Evolutionary conservation across 805 yeast species (phyloP), one percentile per base, ranked within the genome.

Genomic region (Candida dendrica): DNA sequence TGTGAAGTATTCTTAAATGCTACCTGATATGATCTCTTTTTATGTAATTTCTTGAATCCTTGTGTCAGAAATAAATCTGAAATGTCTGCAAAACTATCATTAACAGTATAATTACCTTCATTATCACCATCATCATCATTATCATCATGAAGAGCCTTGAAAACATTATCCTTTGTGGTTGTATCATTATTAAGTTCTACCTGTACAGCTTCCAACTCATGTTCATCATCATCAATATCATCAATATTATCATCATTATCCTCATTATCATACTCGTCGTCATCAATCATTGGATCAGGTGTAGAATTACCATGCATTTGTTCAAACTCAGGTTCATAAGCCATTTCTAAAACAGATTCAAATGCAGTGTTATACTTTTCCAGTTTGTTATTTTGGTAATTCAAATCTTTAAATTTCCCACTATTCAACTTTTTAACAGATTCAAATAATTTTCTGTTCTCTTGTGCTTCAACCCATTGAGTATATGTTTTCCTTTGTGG

Each of bases 391-490:
- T 56, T 45, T 13, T 53, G 43, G 7, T 54, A 45, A 1, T 61
- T 30, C 34, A 63, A 59, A 3, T 42, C 46, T 0, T 49, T 44
- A 19, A 50, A 49, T 3, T 48, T 42, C 3, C 36, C 44, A 11
- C 51, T 18, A 34, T 49, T 42, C 39, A 54, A 36, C 2, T 43
- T 42, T 34, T 55, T 58, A 8, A 56, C 57, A 31, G 60, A 63
- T 1, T 60, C 49, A 18, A 70, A 62, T 42, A 68, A 44, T 3
- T 52, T 44, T 13, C 58, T 40, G 31, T 69, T 56, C 17, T 69
- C 73, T 0, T 58, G 61, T 8, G 65, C 58, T 15, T 69, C 74
- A 15, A 63, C 62, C 81, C 81, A 76, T 3, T 52, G 34, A 0
- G 54, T 52, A 2, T 46, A 37, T 1, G 46, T 44, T 0, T 22